A percentile compares a stretch with the other conserved stretches of the same genome.
Evolutionary conservation across 164 flowering plant genomes (phyloP).

Genomic region (Cinnamomum chago): DNA sequence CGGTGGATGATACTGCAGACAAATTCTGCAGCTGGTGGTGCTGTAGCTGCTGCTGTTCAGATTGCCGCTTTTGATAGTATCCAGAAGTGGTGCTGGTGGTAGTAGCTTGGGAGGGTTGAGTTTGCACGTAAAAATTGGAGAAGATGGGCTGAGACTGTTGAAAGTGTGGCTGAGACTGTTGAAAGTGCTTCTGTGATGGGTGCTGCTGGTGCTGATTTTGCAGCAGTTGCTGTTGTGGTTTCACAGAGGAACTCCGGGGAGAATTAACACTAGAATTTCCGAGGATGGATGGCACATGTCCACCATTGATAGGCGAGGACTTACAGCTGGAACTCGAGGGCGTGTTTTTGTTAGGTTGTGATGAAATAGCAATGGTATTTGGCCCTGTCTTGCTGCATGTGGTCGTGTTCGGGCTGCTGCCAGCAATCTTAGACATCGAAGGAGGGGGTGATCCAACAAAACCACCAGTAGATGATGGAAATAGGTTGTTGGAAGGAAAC

Average conservation of each 20-base stretch:
- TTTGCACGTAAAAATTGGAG: slow-evolving; percentile 45
- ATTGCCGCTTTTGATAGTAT: slow-evolving; percentile 44
- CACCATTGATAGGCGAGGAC: slow-evolving; percentile 69
- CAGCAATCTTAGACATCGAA: slow-evolving; percentile 58
- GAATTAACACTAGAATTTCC: slow-evolving; percentile 50
- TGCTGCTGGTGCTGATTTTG: slow-evolving; percentile 17
- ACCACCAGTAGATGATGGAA: slow-evolving; percentile 44
- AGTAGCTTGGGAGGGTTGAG: slow-evolving; percentile 38
- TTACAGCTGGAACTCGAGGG: slow-evolving; percentile 43
- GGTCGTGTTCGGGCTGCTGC: slow-evolving; percentile 53
- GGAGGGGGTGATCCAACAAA: slow-evolving; percentile 67
- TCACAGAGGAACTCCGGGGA: slow-evolving; percentile 26
- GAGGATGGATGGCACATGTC: slow-evolving; percentile 55
- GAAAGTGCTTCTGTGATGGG: slow-evolving; percentile 22
- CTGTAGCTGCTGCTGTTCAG: slow-evolving; percentile 30
- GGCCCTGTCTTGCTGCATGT: slow-evolving; percentile 43
- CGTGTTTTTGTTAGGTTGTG: slow-evolving; percentile 48
- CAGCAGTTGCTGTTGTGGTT: slow-evolving; percentile 20
- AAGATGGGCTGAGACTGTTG: slow-evolving; percentile 28
- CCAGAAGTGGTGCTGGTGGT: slow-evolving; percentile 32
- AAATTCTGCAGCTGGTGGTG: slow-evolving; percentile 34
- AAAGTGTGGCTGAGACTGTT: slow-evolving; percentile 37
- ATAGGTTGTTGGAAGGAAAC: slow-evolving; percentile 30
- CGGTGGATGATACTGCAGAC: slow-evolving; percentile 42
- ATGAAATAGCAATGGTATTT: slow-evolving; percentile 32